phyloP scores from a whole-genome alignment of 2,329 filamentous ascomycete species.

The Phoma herbarum region DNA sequence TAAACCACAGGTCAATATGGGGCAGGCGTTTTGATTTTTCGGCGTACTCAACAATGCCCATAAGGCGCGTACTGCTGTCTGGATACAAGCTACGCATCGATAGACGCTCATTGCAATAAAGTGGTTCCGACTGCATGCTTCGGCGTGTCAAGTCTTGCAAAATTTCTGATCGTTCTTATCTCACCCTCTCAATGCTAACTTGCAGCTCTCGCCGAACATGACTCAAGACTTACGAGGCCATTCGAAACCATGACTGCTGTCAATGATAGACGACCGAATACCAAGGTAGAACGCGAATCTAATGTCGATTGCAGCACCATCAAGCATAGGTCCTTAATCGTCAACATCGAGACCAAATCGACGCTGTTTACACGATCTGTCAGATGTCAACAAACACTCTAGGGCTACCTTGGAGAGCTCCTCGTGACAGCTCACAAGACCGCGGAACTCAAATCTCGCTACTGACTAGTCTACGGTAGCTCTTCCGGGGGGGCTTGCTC shows the following conservation, averaged over 20 bases:
- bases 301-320: not conserved
- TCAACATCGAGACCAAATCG: not conserved
- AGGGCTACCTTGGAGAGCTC: not conserved
- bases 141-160: constrained; percentile 2
- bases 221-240: not conserved
- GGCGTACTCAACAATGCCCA: constrained; percentile 7
- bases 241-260: not conserved
- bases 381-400: constrained; percentile 3
- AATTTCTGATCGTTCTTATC: not conserved
- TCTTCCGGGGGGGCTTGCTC: constrained; percentile 4
- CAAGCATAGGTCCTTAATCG: not conserved
- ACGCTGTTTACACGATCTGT: not conserved
- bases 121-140: constrained; percentile 9
- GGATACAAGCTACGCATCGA: constrained; percentile 15
- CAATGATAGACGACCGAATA: not conserved
- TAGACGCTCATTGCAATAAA: constrained; percentile 23
- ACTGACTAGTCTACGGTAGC: constrained; percentile 5
- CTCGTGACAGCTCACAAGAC: not conserved
- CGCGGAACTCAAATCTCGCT: not conserved
- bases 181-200: not conserved
- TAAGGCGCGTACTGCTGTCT: constrained; percentile 18
- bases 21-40: constrained; percentile 13
- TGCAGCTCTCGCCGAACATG: not conserved
- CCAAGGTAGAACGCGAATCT: not conserved
- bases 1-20: constrained; percentile 25